These are phyloP conservation scores for Sordariomycetes sp. DNA, from an alignment of 2,329 filamentous ascomycete species.

Conservation along the genomic window DNA sequence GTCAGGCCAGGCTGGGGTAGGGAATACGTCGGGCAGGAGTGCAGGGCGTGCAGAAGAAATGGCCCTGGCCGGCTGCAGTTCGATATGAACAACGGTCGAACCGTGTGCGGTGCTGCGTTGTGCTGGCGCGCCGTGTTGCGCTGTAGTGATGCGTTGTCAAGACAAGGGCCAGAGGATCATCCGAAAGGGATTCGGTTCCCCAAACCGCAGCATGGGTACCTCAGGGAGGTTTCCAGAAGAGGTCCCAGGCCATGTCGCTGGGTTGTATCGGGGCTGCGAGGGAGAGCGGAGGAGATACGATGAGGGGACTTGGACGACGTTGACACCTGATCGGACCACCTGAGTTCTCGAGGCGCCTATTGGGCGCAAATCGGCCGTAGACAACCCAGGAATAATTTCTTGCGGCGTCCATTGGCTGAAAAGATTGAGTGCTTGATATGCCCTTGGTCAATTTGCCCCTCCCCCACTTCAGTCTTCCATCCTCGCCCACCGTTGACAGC, in stretches of 20 bases:
- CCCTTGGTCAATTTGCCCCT: conserved; percentile 3
- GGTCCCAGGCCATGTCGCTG: neutral
- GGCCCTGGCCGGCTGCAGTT: conserved; percentile 5
- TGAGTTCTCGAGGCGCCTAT: neutral
- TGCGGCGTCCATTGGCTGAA: conserved; percentile 1
- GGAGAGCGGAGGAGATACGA: neutral
- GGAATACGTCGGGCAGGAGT: conserved; percentile 12
- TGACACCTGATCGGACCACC: neutral
- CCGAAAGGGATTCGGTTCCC: conserved; percentile 12
- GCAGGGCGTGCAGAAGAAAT: conserved; percentile 16
- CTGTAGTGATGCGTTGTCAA: conserved; percentile 43
- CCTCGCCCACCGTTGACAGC: too few relatives aligned
- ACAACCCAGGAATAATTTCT: neutral
- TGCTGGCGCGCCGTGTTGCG: conserved; percentile 11
- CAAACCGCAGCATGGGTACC: neutral
- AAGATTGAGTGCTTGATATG: neutral
- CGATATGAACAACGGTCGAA: too few relatives aligned
- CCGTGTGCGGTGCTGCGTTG: conserved; percentile 2
- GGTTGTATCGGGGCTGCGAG: neutral
- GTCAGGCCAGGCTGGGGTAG: conserved; percentile 12
- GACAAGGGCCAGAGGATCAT: conserved; percentile 21
- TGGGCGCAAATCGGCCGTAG: conserved; percentile 1
- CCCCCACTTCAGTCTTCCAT: conserved; percentile 4
- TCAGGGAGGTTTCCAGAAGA: too few relatives aligned
- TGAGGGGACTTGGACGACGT: neutral